Conservation (phyloP, 2,329 filamentous ascomycete species). For the Aspergillus versicolor region DNA sequence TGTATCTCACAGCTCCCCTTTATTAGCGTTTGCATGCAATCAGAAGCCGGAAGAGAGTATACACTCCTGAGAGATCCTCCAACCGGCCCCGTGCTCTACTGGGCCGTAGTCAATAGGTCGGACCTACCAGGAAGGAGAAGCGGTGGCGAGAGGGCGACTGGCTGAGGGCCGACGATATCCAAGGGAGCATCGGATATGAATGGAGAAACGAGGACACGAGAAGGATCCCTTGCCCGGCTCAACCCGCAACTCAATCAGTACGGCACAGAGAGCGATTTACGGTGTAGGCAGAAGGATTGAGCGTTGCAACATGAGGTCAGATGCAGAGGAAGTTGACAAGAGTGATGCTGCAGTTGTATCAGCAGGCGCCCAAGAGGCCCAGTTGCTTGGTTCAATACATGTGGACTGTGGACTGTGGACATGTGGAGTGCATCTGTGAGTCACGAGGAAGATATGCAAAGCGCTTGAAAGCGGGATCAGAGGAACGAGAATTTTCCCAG, state of each 20-base stretch:
- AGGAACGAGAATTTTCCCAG: neutral
- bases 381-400: conserved; percentile 12
- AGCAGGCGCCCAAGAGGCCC: conserved; percentile 23
- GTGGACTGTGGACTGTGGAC: neutral
- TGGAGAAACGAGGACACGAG: neutral
- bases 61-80: neutral
- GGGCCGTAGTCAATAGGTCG: conserved; percentile 1
- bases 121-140: conserved; percentile 5
- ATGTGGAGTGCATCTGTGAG: conserved; percentile 15
- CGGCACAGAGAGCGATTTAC: neutral
- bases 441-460: conserved; percentile 7
- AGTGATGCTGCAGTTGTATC: conserved; percentile 15
- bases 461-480: conserved; percentile 16
- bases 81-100: conserved; percentile 12
- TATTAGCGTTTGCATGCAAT: conserved; percentile 4
- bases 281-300: conserved; percentile 11
- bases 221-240: neutral
- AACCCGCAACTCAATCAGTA: neutral
- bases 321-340: neutral
- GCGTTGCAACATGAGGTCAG: conserved; percentile 12
- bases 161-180: neutral
- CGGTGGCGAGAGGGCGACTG: conserved; percentile 11
- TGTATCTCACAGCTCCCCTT: conserved; percentile 8
- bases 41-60: neutral
- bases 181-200: neutral